Percentiles rank a stretch among this genome's conserved stretches.
Conservation (phyloP, 1,139 yeast species). For the Protomyces lactucae-debilis region DNA sequence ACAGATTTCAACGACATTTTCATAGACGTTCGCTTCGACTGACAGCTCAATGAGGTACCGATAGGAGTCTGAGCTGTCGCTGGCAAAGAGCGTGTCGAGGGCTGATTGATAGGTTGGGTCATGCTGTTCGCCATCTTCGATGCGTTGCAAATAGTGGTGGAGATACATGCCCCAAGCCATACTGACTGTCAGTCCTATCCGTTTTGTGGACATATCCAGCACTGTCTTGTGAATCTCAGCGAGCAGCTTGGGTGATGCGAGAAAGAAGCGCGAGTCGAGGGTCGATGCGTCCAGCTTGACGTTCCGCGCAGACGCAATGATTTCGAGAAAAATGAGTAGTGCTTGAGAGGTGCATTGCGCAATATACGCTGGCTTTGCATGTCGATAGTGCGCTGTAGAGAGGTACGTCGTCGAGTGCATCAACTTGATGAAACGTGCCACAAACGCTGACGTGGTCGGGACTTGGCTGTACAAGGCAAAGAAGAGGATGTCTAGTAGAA, state of each 20-base stretch:
- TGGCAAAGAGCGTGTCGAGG: slow-evolving; percentile 3
- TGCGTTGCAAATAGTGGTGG: not conserved
- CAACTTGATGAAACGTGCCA: not conserved
- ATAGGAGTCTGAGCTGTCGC: slow-evolving; percentile 2
- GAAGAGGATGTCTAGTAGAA: slow-evolving; percentile 8
- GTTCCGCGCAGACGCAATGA: slow-evolving; percentile 8
- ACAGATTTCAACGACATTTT: not conserved
- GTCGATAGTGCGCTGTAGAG: not conserved
- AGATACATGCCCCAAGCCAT: slow-evolving; percentile 26
- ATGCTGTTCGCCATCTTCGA: not conserved
- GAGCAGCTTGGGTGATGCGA: slow-evolving; percentile 5
- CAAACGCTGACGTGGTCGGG: slow-evolving; percentile 12
- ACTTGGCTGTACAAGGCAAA: slow-evolving; percentile 5
- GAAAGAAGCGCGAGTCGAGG: slow-evolving; percentile 1
- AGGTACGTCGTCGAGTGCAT: not conserved
- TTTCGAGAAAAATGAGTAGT: slow-evolving; percentile 5
- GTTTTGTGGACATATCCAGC: not conserved
- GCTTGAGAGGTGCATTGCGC: not conserved
- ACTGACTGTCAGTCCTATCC: not conserved
- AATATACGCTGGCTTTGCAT: not conserved
- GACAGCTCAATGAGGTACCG: slow-evolving; percentile 17
- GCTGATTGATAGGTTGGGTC: slow-evolving; percentile 4
- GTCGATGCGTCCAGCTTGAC: slow-evolving; percentile 1
- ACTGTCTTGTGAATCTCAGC: not conserved
- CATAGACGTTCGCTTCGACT: not conserved